Percentiles rank a stretch among this genome's conserved stretches.
phyloP scores from a whole-genome alignment of 2,329 filamentous ascomycete species.

The Ophiosphaerella korrae region DNA sequence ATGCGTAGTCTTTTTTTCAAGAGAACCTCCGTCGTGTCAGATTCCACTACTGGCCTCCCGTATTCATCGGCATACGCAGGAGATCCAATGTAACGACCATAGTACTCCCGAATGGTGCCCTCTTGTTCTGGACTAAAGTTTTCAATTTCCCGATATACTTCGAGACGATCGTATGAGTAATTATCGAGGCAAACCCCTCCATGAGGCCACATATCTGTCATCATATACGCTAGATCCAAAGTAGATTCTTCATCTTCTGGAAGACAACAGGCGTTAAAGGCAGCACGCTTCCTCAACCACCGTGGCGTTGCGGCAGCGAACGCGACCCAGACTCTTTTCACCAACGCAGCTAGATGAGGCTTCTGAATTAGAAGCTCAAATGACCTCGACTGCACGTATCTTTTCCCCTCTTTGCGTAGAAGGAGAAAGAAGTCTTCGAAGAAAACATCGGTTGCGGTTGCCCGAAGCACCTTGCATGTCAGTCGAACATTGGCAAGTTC shows the following conservation, averaged over 20 bases:
- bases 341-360: background rate
- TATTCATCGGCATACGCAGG: no score
- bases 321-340: background rate
- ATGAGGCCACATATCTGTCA: no score
- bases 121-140: background rate
- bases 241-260: background rate
- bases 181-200: no score
- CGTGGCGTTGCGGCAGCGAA: background rate
- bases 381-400: background rate
- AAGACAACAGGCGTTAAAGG: background rate
- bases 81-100: background rate
- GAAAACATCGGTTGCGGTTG: background rate
- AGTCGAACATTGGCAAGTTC: background rate
- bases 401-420: background rate
- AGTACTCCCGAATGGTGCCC: background rate
- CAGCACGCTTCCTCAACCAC: background rate
- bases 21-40: background rate
- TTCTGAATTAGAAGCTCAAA: background rate
- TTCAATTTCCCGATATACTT: no score
- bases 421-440: background rate
- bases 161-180: no score
- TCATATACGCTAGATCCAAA: no score
- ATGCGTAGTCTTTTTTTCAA: background rate
- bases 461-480: background rate
- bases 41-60: no score